phyloP scores from a whole-genome alignment of 2,329 filamentous ascomycete genomes.

The Lachnellula occidentalis region DNA sequence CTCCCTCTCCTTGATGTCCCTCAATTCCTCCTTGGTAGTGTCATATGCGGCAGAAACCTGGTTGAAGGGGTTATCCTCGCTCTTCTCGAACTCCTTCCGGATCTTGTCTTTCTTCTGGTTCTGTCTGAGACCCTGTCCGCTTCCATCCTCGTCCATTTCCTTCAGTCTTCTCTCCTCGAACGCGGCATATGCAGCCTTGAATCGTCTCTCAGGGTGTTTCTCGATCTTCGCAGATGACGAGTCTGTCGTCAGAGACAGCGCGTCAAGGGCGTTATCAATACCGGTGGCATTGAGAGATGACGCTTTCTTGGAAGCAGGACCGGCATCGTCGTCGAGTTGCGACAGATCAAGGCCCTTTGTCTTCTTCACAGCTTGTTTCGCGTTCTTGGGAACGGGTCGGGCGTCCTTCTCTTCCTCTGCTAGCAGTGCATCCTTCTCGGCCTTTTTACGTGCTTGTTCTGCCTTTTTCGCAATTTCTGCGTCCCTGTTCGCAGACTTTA shows the following conservation, averaged over 20 bases:
- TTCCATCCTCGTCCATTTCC: slow-evolving; percentile 81
- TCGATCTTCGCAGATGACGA: slow-evolving; percentile 68
- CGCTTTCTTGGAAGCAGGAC: slow-evolving; percentile 34
- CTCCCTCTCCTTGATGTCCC: slow-evolving; percentile 59
- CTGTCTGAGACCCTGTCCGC: slow-evolving; percentile 63
- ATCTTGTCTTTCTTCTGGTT: slow-evolving; percentile 83
- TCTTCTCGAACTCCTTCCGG: slow-evolving; percentile 89
- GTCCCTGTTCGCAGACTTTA: slow-evolving; percentile 50
- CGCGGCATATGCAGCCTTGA: slow-evolving; percentile 76
- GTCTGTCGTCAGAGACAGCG: slow-evolving; percentile 59
- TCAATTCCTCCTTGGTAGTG: slow-evolving; percentile 70
- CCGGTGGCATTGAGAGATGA: slow-evolving; percentile 71
- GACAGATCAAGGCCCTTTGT: slow-evolving; percentile 66
- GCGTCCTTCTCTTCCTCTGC: slow-evolving; percentile 80
- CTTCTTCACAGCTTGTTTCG: slow-evolving; percentile 64
- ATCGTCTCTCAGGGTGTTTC: slow-evolving; percentile 79
- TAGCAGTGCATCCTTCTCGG: slow-evolving; percentile 78
- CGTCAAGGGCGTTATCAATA: slow-evolving; percentile 91
- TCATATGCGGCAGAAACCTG: slow-evolving; percentile 74
- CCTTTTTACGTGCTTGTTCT: slow-evolving; percentile 81
- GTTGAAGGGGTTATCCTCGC: slow-evolving; percentile 93
- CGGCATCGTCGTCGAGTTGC: slow-evolving; percentile 61
- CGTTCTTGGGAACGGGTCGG: slow-evolving; percentile 62
- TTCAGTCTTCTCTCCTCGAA: slow-evolving; percentile 76
- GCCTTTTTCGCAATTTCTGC: slow-evolving; percentile 79